Evolutionary conservation across 768 basidiomycete species (phyloP).

Genomic region (Crucibulum laeve): DNA sequence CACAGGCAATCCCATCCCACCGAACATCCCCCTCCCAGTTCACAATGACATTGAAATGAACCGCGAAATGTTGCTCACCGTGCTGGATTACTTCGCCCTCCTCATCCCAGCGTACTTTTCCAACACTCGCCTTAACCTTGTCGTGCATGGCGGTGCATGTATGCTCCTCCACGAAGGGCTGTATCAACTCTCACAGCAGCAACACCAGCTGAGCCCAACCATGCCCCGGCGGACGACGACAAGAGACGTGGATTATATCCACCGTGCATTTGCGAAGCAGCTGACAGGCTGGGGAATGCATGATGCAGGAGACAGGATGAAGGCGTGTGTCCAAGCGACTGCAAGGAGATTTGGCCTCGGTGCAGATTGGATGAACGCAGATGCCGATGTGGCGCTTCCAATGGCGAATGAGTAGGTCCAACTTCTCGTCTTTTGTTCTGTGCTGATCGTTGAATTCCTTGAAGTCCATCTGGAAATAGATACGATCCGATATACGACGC

Average conservation of each 20-base stretch:
- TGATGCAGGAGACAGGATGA: constrained; percentile 53
- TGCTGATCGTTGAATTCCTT: background rate
- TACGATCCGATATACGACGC: constrained; percentile 64
- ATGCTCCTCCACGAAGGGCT: constrained; percentile 61
- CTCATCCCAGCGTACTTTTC: constrained; percentile 24
- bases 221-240: constrained; percentile 46
- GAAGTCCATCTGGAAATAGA: constrained; percentile 18
- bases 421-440: constrained; percentile 1
- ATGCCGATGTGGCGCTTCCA: constrained; percentile 68
- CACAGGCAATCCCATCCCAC: too few relatives aligned
- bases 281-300: constrained; percentile 39
- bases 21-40: too few relatives aligned
- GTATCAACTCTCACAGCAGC: constrained; percentile 24
- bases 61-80: too few relatives aligned
- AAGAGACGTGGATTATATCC: constrained; percentile 65
- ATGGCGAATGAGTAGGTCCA: constrained; percentile 55
- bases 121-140: constrained; percentile 45
- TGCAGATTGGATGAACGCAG: constrained; percentile 75
- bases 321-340: constrained; percentile 51
- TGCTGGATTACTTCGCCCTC: constrained; percentile 11
- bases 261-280: constrained; percentile 56
- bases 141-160: constrained; percentile 70
- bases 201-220: constrained; percentile 19
- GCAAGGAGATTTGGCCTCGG: constrained; percentile 47
- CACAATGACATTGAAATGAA: too few relatives aligned